A percentile compares a stretch with the other conserved stretches of the same genome.
phyloP scores from a whole-genome alignment of 176 grass and related monocot genomes.

The Ensete ventricosum region DNA sequence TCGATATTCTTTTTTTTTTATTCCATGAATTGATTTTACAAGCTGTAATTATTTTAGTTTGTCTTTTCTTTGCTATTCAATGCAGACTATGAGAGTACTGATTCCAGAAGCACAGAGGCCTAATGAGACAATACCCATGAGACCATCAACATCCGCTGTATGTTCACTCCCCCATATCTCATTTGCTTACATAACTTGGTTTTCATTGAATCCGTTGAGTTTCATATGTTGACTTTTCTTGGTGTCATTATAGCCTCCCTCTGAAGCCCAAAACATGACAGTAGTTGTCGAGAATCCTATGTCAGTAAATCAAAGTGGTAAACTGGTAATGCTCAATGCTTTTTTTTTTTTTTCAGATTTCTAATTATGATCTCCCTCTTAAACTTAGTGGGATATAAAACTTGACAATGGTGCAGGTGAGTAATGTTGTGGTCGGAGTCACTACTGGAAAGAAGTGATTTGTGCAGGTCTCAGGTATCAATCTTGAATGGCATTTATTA shows the following conservation, averaged over 20 bases:
- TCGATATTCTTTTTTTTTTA: background rate
- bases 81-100: slow-evolving; percentile 24
- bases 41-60: slow-evolving; percentile 2
- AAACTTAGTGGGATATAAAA: background rate
- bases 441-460: too few species aligned
- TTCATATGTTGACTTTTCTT: background rate
- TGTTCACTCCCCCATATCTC: background rate
- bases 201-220: background rate
- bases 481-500: too few species aligned
- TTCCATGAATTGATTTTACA: background rate
- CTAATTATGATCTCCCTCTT: too few species aligned
- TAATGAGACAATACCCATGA: slow-evolving; percentile 11
- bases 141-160: slow-evolving; percentile 29
- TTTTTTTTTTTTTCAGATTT: background rate
- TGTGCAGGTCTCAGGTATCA: too few species aligned
- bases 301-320: slow-evolving; percentile 74
- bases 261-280: slow-evolving; percentile 44
- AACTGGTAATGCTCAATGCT: slow-evolving; percentile 44
- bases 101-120: slow-evolving; percentile 11
- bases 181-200: background rate
- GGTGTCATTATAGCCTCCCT: slow-evolving; percentile 24
- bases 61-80: background rate
- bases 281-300: slow-evolving; percentile 93
- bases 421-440: too few species aligned
- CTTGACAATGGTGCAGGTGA: too few species aligned